Percentiles rank a stretch among this genome's conserved stretches.
Conservation (phyloP, 345 rosid species). For the Euphorbia peplus region DNA sequence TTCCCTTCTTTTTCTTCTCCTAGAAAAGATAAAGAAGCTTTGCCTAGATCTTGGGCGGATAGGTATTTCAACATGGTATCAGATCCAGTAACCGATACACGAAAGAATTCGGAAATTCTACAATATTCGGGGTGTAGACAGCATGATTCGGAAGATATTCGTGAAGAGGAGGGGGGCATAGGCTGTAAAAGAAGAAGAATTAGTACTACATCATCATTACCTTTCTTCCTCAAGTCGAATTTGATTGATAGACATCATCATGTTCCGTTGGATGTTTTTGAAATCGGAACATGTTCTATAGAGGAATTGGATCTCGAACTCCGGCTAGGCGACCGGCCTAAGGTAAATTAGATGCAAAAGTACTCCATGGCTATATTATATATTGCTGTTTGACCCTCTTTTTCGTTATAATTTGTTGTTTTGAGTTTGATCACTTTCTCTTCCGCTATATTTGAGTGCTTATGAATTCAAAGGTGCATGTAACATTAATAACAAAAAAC, state of each 20-base stretch:
- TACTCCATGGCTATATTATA: constrained; percentile 4
- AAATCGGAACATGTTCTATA: constrained; percentile 35
- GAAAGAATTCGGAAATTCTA: constrained; percentile 32
- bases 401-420: constrained; percentile 16
- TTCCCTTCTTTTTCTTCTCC: constrained; percentile 38
- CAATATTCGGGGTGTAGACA: constrained; percentile 30
- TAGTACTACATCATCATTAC: constrained; percentile 36
- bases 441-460: constrained; percentile 15
- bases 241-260: constrained; percentile 37
- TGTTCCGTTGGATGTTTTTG: constrained; percentile 34
- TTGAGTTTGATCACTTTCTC: constrained; percentile 30
- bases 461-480: constrained; percentile 27
- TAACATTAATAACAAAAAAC: constrained; percentile 20
- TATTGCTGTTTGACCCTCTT: not conserved
- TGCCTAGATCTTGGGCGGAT: constrained; percentile 31
- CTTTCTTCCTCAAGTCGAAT: constrained; percentile 42
- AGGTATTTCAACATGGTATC: constrained; percentile 18
- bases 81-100: constrained; percentile 33
- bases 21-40: constrained; percentile 19
- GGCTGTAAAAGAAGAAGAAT: constrained; percentile 52
- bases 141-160: constrained; percentile 27
- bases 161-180: constrained; percentile 27
- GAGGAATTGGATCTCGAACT: constrained; percentile 95
- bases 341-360: constrained; percentile 40
- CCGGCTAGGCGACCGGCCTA: constrained; percentile 68